phyloP scores from a whole-genome alignment of 164 flowering plant species.

The Euptelea pleiosperma region DNA sequence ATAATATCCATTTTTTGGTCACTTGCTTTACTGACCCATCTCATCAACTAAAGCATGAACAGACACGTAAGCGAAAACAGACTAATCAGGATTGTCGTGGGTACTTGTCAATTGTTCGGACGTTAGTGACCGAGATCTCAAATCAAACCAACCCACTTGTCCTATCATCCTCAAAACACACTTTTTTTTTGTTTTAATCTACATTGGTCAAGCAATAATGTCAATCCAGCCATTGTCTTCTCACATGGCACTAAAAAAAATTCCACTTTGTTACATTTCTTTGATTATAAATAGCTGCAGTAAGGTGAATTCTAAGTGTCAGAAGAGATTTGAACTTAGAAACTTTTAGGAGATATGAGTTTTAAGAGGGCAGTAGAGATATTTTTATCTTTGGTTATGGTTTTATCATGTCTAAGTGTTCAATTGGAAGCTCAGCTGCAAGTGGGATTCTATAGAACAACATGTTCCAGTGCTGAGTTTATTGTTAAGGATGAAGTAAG shows the following conservation, averaged over 20 bases:
- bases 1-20: too few species aligned
- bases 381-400: slow-evolving; percentile 11
- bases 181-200: too few species aligned
- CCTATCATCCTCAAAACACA: too few species aligned
- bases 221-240: not conserved
- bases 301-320: not conserved
- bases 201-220: too few species aligned
- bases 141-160: slow-evolving; percentile 8
- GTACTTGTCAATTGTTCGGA: too few species aligned
- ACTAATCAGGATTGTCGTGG: too few species aligned
- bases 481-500: slow-evolving; percentile 28
- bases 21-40: too few species aligned
- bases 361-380: slow-evolving; percentile 1
- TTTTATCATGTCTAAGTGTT: slow-evolving; percentile 15
- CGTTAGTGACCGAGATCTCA: not conserved
- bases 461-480: slow-evolving; percentile 28
- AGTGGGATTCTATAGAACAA: slow-evolving; percentile 34
- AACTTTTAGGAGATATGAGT: slow-evolving; percentile 10
- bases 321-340: not conserved
- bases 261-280: not conserved
- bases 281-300: slow-evolving; percentile 7
- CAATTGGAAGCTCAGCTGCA: slow-evolving; percentile 37
- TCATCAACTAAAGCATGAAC: too few species aligned
- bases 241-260: not conserved
- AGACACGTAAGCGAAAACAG: too few species aligned